A percentile compares a stretch with the other conserved stretches of the same genome.
phyloP scores from a whole-genome alignment of 257 asterid species.

The Nemophila menziesii region DNA sequence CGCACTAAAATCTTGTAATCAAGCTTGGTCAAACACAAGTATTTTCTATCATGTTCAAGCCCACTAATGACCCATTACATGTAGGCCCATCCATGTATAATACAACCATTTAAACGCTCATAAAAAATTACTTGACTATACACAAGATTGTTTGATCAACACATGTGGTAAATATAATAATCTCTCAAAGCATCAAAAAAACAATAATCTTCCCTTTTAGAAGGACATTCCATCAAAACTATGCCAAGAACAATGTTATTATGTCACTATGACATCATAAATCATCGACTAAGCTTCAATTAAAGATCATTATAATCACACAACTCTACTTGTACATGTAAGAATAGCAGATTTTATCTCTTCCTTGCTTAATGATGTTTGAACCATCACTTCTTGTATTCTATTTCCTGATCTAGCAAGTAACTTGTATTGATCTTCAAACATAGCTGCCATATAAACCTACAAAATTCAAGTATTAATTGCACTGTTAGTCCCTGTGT shows the following conservation, averaged over 20 bases:
- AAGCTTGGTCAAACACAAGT: no score
- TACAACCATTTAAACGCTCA: not conserved
- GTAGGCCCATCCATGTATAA: no score
- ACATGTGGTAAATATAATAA: not conserved
- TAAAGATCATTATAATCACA: slow-evolving; percentile 21
- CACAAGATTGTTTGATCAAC: not conserved
- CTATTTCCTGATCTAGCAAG: slow-evolving; percentile 91
- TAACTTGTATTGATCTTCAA: slow-evolving; percentile 76
- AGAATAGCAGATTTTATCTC: slow-evolving; percentile 62
- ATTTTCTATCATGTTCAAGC: no score
- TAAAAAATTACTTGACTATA: not conserved
- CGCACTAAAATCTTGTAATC: no score
- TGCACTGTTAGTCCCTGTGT: no score
- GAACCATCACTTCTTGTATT: slow-evolving; percentile 84
- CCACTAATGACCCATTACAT: no score
- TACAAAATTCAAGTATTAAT: slow-evolving; percentile 14
- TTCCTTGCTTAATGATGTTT: slow-evolving; percentile 59
- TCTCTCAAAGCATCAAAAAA: not conserved
- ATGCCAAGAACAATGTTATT: not conserved
- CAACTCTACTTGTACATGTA: slow-evolving; percentile 76
- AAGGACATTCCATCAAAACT: not conserved
- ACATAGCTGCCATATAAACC: slow-evolving; percentile 88
- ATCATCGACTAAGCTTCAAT: not conserved
- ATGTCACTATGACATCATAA: not conserved
- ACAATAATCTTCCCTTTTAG: not conserved